phyloP scores from a whole-genome alignment of 768 basidiomycete genomes.

The Russula sp. region DNA sequence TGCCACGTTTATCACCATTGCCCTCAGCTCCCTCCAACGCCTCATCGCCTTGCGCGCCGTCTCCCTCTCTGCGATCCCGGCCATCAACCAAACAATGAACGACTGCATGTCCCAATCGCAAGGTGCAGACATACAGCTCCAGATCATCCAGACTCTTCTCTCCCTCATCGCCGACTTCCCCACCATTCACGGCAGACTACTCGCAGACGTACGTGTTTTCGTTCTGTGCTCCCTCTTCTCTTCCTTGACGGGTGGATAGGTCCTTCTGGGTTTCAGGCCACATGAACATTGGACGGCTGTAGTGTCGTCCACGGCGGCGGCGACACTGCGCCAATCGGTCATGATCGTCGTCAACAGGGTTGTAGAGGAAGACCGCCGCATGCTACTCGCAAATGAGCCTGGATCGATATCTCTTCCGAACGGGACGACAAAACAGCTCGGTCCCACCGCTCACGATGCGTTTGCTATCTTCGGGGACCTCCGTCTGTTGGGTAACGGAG shows the following conservation, averaged over 20 bases:
- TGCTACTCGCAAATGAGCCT: slow-evolving; percentile 31
- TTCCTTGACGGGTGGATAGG: background rate
- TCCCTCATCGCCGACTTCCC: no score
- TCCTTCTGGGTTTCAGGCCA: slow-evolving; percentile 46
- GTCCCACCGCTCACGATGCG: slow-evolving; percentile 78
- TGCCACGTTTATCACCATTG: no score
- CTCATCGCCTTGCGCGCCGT: slow-evolving; percentile 86
- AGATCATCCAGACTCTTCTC: slow-evolving; percentile 43
- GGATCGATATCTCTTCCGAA: slow-evolving; percentile 61
- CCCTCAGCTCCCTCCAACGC: slow-evolving; percentile 69
- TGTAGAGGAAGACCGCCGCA: slow-evolving; percentile 49
- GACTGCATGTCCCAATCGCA: no score
- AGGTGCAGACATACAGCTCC: background rate
- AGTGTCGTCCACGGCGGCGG: slow-evolving; percentile 77
- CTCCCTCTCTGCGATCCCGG: slow-evolving; percentile 31
- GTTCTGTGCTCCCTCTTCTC: background rate
- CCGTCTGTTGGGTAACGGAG: slow-evolving; percentile 80
- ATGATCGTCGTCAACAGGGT: no score
- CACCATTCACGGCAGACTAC: slow-evolving; percentile 67
- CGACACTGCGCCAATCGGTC: no score
- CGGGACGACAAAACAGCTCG: slow-evolving; percentile 58
- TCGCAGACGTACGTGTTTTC: slow-evolving; percentile 69
- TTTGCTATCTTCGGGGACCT: slow-evolving; percentile 90
- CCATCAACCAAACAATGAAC: no score
- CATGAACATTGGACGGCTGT: slow-evolving; percentile 95